These are phyloP conservation scores for Verticillium nonalfalfae DNA, from an alignment of 2,329 filamentous ascomycete genomes.

Conservation along the genomic window DNA sequence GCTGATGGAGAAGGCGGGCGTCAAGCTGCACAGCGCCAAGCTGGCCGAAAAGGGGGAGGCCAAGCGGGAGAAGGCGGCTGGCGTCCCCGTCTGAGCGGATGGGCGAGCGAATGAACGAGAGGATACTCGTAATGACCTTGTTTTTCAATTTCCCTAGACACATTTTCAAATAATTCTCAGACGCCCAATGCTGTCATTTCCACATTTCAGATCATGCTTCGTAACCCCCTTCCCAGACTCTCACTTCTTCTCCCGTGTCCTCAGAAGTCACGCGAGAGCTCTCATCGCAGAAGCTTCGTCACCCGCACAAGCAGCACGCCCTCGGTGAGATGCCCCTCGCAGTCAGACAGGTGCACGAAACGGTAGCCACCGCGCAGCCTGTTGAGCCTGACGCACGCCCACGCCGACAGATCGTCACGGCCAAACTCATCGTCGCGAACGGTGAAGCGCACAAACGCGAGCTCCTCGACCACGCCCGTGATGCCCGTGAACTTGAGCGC, in stretches of 20 bases:
- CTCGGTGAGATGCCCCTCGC: constrained; percentile 56
- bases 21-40: constrained; percentile 37
- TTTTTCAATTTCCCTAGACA: background rate
- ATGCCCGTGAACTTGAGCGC: constrained; percentile 50
- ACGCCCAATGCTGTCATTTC: background rate
- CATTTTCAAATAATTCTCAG: background rate
- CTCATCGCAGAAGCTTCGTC: constrained; percentile 45
- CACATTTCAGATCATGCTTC: background rate
- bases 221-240: background rate
- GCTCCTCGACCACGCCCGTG: constrained; percentile 55
- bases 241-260: background rate
- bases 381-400: constrained; percentile 85
- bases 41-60: constrained; percentile 40
- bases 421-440: constrained; percentile 81
- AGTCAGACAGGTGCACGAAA: constrained; percentile 70
- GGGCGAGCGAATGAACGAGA: too few relatives aligned
- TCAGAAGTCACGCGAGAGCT: background rate
- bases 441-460: constrained; percentile 76
- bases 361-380: constrained; percentile 69
- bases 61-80: constrained; percentile 37
- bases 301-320: constrained; percentile 72
- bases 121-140: background rate
- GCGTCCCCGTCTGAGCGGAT: background rate
- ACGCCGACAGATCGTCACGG: constrained; percentile 72
- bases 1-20: constrained; percentile 52